Evolutionary conservation across 768 basidiomycete genomes (phyloP).

Genomic region (Boletus tylopilopsis): DNA sequence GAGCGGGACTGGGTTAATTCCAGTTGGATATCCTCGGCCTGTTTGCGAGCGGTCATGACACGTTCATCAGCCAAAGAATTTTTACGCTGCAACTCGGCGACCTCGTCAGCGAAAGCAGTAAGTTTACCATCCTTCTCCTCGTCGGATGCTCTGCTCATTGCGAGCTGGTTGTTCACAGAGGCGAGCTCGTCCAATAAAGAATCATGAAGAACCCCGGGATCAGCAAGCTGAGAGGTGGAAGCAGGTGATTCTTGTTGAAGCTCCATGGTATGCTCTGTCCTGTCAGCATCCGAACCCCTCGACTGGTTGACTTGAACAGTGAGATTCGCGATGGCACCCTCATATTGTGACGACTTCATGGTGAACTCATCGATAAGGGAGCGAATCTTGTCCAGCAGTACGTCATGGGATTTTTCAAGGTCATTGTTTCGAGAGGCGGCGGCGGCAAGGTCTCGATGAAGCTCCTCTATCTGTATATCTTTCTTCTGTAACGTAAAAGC

Average conservation of each 20-base stretch:
- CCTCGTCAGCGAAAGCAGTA: not conserved
- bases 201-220: not conserved
- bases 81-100: not conserved
- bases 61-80: not conserved
- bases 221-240: not conserved
- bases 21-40: not conserved
- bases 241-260: not conserved
- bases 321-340: not conserved
- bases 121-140: not conserved
- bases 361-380: not conserved
- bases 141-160: not conserved
- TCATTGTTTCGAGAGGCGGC: not conserved
- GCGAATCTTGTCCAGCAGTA: not conserved
- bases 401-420: conserved; percentile 3
- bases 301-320: not conserved
- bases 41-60: not conserved
- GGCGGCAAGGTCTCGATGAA: not conserved
- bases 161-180: not conserved
- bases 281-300: not conserved
- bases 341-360: conserved; percentile 1
- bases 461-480: not conserved
- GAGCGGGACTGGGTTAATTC: not conserved
- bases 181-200: not conserved
- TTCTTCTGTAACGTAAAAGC: not conserved
- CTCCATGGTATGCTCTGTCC: not conserved